Conservation (phyloP, 2,329 filamentous ascomycete species). For the Phaeomoniella chlamydospora region DNA sequence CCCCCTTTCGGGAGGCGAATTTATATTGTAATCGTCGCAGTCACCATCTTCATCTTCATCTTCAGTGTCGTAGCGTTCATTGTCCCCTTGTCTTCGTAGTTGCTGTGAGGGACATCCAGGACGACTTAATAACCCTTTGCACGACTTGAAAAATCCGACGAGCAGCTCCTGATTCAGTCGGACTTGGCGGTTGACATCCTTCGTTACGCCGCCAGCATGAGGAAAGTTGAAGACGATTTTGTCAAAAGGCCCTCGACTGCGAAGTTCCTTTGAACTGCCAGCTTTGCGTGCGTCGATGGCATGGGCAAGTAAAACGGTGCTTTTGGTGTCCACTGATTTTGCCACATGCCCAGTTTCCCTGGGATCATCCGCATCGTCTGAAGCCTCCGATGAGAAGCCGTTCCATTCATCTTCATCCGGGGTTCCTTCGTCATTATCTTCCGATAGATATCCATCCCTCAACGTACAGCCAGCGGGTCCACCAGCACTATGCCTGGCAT, state of each 20-base stretch:
- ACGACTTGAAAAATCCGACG: slow-evolving; percentile 32
- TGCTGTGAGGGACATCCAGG: slow-evolving; percentile 7
- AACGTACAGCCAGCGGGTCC: too few species aligned
- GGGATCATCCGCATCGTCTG: not conserved
- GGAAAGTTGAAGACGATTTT: slow-evolving; percentile 92
- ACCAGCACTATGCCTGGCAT: not conserved
- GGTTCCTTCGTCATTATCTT: slow-evolving; percentile 9
- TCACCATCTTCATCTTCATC: slow-evolving; percentile 9
- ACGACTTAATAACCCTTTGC: slow-evolving; percentile 20
- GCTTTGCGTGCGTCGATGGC: slow-evolving; percentile 29
- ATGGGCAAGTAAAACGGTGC: slow-evolving; percentile 17
- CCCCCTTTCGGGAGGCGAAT: slow-evolving; percentile 18
- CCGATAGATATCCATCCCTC: too few species aligned
- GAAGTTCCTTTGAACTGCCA: slow-evolving; percentile 9
- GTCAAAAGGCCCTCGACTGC: slow-evolving; percentile 42
- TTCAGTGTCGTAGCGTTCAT: slow-evolving; percentile 11
- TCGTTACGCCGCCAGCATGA: slow-evolving; percentile 82
- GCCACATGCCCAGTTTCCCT: not conserved
- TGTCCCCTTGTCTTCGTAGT: slow-evolving; percentile 10
- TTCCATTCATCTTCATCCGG: slow-evolving; percentile 17
- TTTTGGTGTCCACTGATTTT: slow-evolving; percentile 2
- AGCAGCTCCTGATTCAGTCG: slow-evolving; percentile 63
- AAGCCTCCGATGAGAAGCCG: slow-evolving; percentile 9
- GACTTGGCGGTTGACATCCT: slow-evolving; percentile 88
- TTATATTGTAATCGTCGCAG: slow-evolving; percentile 2